A percentile compares a stretch with the other conserved stretches of the same genome.
Evolutionary conservation across 1,284 basidiomycete genomes (phyloP).

Genomic region (Melampsora abietis-canadensis): DNA sequence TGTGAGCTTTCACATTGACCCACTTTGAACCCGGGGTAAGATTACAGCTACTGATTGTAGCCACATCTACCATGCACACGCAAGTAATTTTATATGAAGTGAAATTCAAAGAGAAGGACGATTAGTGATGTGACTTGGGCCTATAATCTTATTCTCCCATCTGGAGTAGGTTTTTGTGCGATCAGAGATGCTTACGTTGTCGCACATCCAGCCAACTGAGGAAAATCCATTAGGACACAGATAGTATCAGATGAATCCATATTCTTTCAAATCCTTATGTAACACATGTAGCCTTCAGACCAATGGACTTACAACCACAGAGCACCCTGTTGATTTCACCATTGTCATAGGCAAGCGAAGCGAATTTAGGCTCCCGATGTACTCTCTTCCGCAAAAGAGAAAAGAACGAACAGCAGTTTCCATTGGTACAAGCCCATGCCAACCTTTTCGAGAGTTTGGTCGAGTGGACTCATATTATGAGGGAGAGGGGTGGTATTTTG

Average conservation of each 20-base stretch:
- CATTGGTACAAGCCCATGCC: conserved; percentile 41
- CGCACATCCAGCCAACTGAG: conserved; percentile 40
- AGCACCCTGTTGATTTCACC: conserved; percentile 9
- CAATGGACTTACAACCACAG: conserved; percentile 32
- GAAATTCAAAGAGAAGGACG: too few relatives aligned
- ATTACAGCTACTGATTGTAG: conserved; percentile 39
- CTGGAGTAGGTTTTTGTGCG: too few relatives aligned
- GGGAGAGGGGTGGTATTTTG: too few relatives aligned
- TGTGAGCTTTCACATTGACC: conserved; percentile 1
- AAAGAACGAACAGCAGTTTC: conserved; percentile 24
- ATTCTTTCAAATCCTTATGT: too few relatives aligned
- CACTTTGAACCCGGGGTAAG: conserved; percentile 38
- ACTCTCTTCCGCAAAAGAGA: too few relatives aligned
- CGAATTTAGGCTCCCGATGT: neutral
- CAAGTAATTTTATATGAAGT: neutral
- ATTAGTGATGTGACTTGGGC: too few relatives aligned
- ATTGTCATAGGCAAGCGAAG: neutral
- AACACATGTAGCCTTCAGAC: too few relatives aligned
- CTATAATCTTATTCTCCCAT: too few relatives aligned
- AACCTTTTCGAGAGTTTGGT: conserved; percentile 23
- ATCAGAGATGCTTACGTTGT: conserved; percentile 23
- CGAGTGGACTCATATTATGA: conserved; percentile 7
- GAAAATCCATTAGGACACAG: too few relatives aligned
- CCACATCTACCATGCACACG: conserved; percentile 27
- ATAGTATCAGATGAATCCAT: too few relatives aligned